A percentile compares a stretch with the other conserved stretches of the same genome.
Conservation (phyloP, 805 yeast genomes). For the Kregervanrija delftensis region DNA sequence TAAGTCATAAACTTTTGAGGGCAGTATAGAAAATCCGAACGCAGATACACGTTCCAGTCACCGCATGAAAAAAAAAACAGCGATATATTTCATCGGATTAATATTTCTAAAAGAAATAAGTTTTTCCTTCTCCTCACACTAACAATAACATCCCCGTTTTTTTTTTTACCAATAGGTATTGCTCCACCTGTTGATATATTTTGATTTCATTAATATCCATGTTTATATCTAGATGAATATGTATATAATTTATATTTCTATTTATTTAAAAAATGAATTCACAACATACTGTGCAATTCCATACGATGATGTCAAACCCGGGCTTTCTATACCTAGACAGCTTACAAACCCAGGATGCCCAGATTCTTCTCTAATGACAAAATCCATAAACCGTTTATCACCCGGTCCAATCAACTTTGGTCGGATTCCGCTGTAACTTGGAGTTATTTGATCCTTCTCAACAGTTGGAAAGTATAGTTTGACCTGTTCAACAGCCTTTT, state of each 20-base stretch:
- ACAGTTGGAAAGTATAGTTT: slow-evolving; percentile 58
- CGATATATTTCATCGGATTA: too few species aligned
- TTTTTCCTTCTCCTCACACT: too few species aligned
- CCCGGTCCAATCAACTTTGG: slow-evolving; percentile 60
- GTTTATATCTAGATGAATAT: not conserved
- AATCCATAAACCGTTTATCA: slow-evolving; percentile 54
- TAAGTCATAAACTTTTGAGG: too few species aligned
- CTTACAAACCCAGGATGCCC: slow-evolving; percentile 64
- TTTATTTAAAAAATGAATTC: slow-evolving; percentile 16
- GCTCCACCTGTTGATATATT: too few species aligned
- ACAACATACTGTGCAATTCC: slow-evolving; percentile 75
- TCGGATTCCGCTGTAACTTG: slow-evolving; percentile 76
- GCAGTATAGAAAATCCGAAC: too few species aligned
- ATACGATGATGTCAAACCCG: slow-evolving; percentile 78
- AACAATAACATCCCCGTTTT: not conserved
- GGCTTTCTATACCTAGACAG: slow-evolving; percentile 80
- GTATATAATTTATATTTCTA: not conserved
- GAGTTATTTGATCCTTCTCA: slow-evolving; percentile 41
- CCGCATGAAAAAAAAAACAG: too few species aligned
- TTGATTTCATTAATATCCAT: too few species aligned
- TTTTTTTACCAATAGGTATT: not conserved
- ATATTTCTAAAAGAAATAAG: too few species aligned
- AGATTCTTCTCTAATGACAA: slow-evolving; percentile 36
- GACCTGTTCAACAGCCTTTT: slow-evolving; percentile 53
- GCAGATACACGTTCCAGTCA: too few species aligned